Percentiles rank a stretch among this genome's conserved stretches.
These are phyloP conservation scores for Mucor piriformis DNA, from an alignment of 371 early-diverging fungal species.

Conservation along the genomic window DNA sequence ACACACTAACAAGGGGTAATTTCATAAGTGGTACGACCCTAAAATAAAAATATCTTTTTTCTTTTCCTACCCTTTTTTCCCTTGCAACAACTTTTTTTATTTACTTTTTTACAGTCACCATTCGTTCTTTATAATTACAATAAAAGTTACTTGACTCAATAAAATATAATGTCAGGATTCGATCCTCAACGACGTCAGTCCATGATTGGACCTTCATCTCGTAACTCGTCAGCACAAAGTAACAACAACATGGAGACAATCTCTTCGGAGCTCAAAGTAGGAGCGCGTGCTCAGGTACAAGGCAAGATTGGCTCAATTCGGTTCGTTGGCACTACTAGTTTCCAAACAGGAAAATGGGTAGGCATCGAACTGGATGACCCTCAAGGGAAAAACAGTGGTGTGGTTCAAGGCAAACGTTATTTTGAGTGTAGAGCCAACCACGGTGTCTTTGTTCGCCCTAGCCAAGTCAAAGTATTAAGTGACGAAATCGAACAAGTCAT, in stretches of 20 bases:
- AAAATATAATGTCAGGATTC: slow-evolving; percentile 26
- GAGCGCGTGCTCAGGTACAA: slow-evolving; percentile 63
- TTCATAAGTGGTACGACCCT: background rate
- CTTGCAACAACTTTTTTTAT: background rate
- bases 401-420: slow-evolving; percentile 78
- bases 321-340: slow-evolving; percentile 71
- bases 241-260: slow-evolving; percentile 13
- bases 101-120: background rate
- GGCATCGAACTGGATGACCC: slow-evolving; percentile 77
- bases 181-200: slow-evolving; percentile 24
- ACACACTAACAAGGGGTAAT: slow-evolving; percentile 11
- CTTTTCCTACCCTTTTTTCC: slow-evolving; percentile 1
- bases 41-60: background rate
- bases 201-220: slow-evolving; percentile 15
- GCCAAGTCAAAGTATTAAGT: slow-evolving; percentile 60
- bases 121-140: background rate
- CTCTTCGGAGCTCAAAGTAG: slow-evolving; percentile 49
- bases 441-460: slow-evolving; percentile 85
- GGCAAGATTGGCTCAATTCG: slow-evolving; percentile 66
- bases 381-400: slow-evolving; percentile 80
- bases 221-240: slow-evolving; percentile 17
- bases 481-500: background rate
- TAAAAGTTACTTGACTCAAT: background rate
- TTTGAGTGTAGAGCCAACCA: slow-evolving; percentile 74
- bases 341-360: slow-evolving; percentile 80